Evolutionary conservation across 1,284 basidiomycete species (phyloP), one percentile per base, ranked within the genome.

Genomic region (Heterobasidion parviporum): DNA sequence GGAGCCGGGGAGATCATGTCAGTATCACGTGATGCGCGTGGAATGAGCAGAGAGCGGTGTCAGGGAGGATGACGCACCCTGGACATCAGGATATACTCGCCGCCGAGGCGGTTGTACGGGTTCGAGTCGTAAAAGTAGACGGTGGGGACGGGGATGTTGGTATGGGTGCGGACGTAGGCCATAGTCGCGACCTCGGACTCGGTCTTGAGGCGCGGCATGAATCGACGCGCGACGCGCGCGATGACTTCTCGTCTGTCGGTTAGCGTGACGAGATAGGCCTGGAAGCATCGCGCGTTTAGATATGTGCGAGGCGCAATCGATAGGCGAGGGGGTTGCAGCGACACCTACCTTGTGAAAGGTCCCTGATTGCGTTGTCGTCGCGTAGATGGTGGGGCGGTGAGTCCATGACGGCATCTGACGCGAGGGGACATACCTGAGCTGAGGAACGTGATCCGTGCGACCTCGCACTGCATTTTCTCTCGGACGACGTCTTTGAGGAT

Each of bases 181-280:
- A 92, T 82, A 0, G 89, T 92, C 2, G 89, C 89, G 15, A 90
- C 84, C 66, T 92, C 89, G 0, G 87, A 89, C 67, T 87, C 85
- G 4, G 85, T 89, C 73, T 92, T 92, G 60, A 89, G 75, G 36
- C 84, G 79, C 2, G 88, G 85, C 87, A 91, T 89, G 68, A 87
- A 90, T 12, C 86, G 80, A 52, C 88, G 83, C 3, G 89, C 89
- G 26, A 92, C 86, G 43, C 88, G 80, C 5, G 85, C 86, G 9
- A 92, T 82, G 32, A 92, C 67, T 57, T 86, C 76, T 54, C 76
- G 74, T 15, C 75, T 71, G 63, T 85, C 78, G 32, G 68, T 72
- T n/a, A 91, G 76, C 4, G 81, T 85, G 56, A 91, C 72, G 3
- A 88, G 77, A 71, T 89, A 91, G 35, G 87, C 89, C 87, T 88